Evolutionary conservation across 352 stramenopile species (phyloP), one percentile per base, ranked within the genome.

Genomic region (Pythium chondricola): DNA sequence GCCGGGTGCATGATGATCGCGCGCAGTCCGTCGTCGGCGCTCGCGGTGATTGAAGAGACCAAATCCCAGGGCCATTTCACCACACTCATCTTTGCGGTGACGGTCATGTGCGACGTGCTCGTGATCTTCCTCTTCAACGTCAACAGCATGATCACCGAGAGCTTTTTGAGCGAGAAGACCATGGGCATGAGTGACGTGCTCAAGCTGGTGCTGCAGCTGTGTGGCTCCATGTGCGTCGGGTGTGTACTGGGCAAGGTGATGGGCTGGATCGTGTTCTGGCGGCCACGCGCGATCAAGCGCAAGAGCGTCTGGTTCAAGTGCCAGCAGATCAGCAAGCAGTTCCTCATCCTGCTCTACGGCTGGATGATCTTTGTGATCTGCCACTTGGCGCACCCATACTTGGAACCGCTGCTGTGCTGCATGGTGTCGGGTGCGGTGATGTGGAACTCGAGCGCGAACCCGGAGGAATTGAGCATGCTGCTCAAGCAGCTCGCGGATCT

Each of bases 41-140:
- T 87, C 13, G 75, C 75, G 1, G 69, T 87, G 37, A 83, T 87
- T 36, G 69, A 85, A 63, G 72, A 87, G 42, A 81, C 64, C 25
- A 74, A 76, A 36, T 76, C 75, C 0, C 66, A 73, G 17, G 75
- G 75, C 26, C 73, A 80, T 32, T 87, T 87, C 35, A 87, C 75
- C 46, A 87, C 70, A 35, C 61, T 85, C 5, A 61, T 83, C 18
- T 85, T 87, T 39, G 65, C 68, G 0, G 75, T 87, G 17, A 87
- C 75, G 0, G 73, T 87, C 55, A 77, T 82, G 57, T 87, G 71
- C 43, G 75, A 87, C 54, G 63, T 87, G 29, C 58, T 79, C 18
- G 75, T 87, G 41, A 84, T 87, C 33, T 68, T 81, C 18, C 52
- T 87, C 6, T 87, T 87, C 63, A 84, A 85, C 57, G 63, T 85